These are phyloP conservation scores for Paecilomyces fulvus DNA, from an alignment of 2,329 filamentous ascomycete genomes.

Conservation along the genomic window DNA sequence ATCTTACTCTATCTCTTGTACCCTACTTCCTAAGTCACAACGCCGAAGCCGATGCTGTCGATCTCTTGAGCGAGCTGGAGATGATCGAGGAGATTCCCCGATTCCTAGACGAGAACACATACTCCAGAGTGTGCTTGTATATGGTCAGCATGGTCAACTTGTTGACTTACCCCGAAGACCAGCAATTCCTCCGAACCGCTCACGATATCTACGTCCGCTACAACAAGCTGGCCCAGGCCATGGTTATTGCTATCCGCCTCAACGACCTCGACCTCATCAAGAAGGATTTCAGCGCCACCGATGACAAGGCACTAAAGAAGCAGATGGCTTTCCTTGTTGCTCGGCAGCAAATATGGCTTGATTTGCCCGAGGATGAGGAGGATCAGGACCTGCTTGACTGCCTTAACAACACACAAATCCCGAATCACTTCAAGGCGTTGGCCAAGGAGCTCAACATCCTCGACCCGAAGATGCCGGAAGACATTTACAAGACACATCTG, in stretches of 20 bases:
- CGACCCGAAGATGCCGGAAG: conserved; percentile 92
- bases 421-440: conserved; percentile 86
- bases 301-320: conserved; percentile 76
- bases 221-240: conserved; percentile 86
- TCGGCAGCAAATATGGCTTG: conserved; percentile 79
- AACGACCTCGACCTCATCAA: conserved; percentile 80
- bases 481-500: conserved; percentile 98
- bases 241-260: conserved; percentile 85
- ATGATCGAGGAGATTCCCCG: conserved; percentile 88
- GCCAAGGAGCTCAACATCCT: conserved; percentile 95
- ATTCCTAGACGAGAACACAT: conserved; percentile 90
- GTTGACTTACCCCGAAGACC: conserved; percentile 94
- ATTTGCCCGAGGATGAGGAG: conserved; percentile 58
- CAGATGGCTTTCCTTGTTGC: conserved; percentile 91
- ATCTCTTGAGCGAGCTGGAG: conserved; percentile 92
- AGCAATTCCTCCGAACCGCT: conserved; percentile 85
- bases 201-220: conserved; percentile 91
- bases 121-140: conserved; percentile 86
- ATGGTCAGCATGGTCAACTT: conserved; percentile 99
- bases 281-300: conserved; percentile 68
- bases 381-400: conserved; percentile 71
- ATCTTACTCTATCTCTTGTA: conserved; percentile 75
- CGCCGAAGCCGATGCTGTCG: conserved; percentile 94
- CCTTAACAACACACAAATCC: conserved; percentile 75
- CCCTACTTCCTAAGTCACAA: conserved; percentile 96